Conservation (phyloP, 2,329 filamentous ascomycete species). For the Pseudocercospora macadamiae region DNA sequence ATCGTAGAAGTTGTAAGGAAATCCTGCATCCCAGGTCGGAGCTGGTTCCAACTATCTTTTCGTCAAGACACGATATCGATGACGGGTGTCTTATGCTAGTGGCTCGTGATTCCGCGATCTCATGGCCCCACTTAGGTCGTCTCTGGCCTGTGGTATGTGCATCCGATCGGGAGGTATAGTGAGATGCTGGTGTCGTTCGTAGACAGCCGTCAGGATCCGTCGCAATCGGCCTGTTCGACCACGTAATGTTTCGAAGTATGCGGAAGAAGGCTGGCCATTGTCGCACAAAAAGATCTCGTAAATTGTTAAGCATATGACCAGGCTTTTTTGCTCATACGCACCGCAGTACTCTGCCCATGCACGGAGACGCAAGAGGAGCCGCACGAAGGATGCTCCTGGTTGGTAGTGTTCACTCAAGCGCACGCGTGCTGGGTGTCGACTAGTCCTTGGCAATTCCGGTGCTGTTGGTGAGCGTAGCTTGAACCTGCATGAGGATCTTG, state of each 20-base stretch:
- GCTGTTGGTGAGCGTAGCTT: background rate
- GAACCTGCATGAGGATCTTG: constrained; percentile 57
- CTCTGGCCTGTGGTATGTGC: too few relatives aligned
- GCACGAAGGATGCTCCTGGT: background rate
- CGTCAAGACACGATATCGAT: too few relatives aligned
- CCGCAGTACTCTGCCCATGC: background rate
- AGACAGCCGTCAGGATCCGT: too few relatives aligned
- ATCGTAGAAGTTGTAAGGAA: too few relatives aligned
- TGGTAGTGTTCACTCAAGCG: background rate
- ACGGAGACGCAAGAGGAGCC: background rate
- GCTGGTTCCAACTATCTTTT: too few relatives aligned
- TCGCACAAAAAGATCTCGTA: background rate
- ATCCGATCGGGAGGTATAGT: too few relatives aligned
- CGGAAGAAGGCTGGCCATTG: background rate
- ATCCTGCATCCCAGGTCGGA: too few relatives aligned
- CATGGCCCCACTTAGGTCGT: too few relatives aligned
- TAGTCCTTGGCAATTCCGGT: background rate
- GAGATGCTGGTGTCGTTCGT: too few relatives aligned
- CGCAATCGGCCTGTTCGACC: too few relatives aligned
- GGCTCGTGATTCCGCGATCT: too few relatives aligned
- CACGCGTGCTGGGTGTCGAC: background rate
- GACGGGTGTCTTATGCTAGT: too few relatives aligned
- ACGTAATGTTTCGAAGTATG: background rate
- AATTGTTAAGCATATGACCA: background rate
- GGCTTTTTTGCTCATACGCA: background rate